Base-by-base conservation (phyloP, 2,329 filamentous ascomycete genomes). In the Diaporthe citriasiana region DNA sequence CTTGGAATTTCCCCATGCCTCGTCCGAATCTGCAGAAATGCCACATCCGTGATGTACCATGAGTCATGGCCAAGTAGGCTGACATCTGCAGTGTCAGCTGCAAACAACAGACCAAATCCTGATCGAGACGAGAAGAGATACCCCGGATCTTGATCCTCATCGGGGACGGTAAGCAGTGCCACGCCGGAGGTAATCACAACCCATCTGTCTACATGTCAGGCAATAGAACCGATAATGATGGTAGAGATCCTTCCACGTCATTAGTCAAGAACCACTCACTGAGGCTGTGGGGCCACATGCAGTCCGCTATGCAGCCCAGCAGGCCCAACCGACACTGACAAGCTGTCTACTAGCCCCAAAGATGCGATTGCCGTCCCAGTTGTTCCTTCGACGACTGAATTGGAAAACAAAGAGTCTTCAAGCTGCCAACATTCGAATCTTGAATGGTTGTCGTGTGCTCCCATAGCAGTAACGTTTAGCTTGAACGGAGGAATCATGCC, bases 401-500 rank as follows among this genome's bases (percentile, higher is more conserved):
- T 4, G 9, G 53, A 35, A 17, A 56, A n/a, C 1, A 3, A 4
- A 0, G 30, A 56, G 12, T 56, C 19, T 6, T 56, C 53, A 15
- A 56, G 53, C 53, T 56, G 53, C 53, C 53, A 56, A 35, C 53
- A 56, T 13, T 56, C 53, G 30, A 56, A 56, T n/a, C 53, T 56
- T 25, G 53, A 56, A 56, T 35, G 22, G 5, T 56, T 56, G 30
- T 56, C n/a, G 5, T 13, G 19, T 35, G 53, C 53, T 56, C 53
- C 53, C 7, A 56, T 56, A 13, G 53, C 30, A 35, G 53, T 56
- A 10, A 56, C 53, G 19, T 56, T 56, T 19, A 56, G 53, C 30
- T 35, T 35, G 19, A 30, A 35, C 30, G 22, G 8, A 6, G 53
- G 51, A 5, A 55, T 35, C 9, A 56, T 33, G 0, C 8, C 53